Evolutionary conservation across 139 green algal genomes (phyloP).

Genomic region (Chlamydomonas asymmetrica): DNA sequence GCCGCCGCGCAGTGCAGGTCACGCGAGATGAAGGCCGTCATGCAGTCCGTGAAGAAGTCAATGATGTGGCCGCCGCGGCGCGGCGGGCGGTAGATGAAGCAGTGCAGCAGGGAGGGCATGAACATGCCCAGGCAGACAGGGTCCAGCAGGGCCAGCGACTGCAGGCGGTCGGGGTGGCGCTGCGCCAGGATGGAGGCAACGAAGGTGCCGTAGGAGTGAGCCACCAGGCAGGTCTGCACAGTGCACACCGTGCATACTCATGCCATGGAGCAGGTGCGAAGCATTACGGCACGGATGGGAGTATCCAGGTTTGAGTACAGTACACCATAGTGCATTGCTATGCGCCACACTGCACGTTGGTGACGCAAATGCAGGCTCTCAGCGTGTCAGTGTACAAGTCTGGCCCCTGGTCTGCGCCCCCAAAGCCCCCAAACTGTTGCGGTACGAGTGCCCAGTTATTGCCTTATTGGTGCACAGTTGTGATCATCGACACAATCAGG

Average conservation of each 20-base stretch:
- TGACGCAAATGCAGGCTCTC: too few relatives aligned
- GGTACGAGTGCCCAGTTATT: too few relatives aligned
- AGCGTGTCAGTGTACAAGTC: too few relatives aligned
- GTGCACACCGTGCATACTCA: too few relatives aligned
- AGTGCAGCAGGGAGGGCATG: constrained; percentile 48
- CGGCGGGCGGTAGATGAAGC: constrained; percentile 51
- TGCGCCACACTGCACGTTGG: not conserved
- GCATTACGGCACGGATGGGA: not conserved
- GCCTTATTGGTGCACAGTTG: too few relatives aligned
- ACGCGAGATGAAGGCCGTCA: constrained; percentile 35
- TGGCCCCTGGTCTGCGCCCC: too few relatives aligned
- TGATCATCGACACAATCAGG: too few relatives aligned
- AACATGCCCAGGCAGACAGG: constrained; percentile 63
- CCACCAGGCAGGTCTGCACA: constrained; percentile 32
- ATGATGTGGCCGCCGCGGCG: constrained; percentile 1
- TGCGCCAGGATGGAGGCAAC: constrained; percentile 45
- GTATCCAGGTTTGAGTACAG: not conserved
- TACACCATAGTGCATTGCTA: not conserved
- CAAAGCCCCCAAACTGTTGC: too few relatives aligned
- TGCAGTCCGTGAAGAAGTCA: constrained; percentile 2
- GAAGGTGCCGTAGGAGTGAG: constrained; percentile 61
- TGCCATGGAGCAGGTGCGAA: not conserved
- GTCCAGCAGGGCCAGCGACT: constrained; percentile 53
- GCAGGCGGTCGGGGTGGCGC: constrained; percentile 31
- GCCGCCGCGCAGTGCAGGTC: constrained; percentile 39